A percentile compares a stretch with the other conserved stretches of the same genome.
These are phyloP conservation scores for Penicillium lividum DNA, from an alignment of 495 filamentous ascomycete species.

Conservation along the genomic window DNA sequence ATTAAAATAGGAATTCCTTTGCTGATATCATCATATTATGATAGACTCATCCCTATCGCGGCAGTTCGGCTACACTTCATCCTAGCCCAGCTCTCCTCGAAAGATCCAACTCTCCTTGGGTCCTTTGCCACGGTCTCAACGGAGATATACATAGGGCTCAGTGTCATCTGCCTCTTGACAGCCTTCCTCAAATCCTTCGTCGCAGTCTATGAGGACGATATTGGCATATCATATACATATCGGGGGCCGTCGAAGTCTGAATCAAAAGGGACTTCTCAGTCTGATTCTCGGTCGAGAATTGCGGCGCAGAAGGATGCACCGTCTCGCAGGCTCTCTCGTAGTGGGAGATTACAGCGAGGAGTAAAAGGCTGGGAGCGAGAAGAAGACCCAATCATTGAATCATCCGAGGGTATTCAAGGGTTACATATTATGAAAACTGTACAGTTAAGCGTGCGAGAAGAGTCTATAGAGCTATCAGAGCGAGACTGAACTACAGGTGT, in stretches of 20 bases:
- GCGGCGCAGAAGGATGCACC: not conserved
- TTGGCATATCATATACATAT: conserved; percentile 32
- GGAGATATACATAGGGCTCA: conserved; percentile 29
- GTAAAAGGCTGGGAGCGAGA: conserved; percentile 14
- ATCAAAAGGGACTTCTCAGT: conserved; percentile 2
- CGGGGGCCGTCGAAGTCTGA: conserved; percentile 10
- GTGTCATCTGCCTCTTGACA: conserved; percentile 25
- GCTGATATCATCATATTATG: not conserved
- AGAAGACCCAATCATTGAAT: conserved; percentile 17
- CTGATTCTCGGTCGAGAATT: not conserved
- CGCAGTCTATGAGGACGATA: conserved; percentile 35
- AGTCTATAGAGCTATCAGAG: conserved; percentile 20
- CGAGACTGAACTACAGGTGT: not conserved
- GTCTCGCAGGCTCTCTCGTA: not conserved
- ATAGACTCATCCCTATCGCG: conserved; percentile 30
- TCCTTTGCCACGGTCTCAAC: conserved; percentile 26
- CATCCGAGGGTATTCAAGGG: conserved; percentile 1
- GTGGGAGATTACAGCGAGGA: not conserved
- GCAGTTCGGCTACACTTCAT: conserved; percentile 26
- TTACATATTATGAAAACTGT: conserved; percentile 23
- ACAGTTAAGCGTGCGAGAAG: conserved; percentile 15
- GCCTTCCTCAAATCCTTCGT: conserved; percentile 43
- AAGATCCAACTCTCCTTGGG: conserved; percentile 22
- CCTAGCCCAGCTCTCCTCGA: conserved; percentile 20
- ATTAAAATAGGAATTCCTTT: not conserved